A percentile compares a stretch with the other conserved stretches of the same genome.
These are phyloP conservation scores for Solanum sejunctum DNA, from an alignment of 257 asterid genomes.

Conservation along the genomic window DNA sequence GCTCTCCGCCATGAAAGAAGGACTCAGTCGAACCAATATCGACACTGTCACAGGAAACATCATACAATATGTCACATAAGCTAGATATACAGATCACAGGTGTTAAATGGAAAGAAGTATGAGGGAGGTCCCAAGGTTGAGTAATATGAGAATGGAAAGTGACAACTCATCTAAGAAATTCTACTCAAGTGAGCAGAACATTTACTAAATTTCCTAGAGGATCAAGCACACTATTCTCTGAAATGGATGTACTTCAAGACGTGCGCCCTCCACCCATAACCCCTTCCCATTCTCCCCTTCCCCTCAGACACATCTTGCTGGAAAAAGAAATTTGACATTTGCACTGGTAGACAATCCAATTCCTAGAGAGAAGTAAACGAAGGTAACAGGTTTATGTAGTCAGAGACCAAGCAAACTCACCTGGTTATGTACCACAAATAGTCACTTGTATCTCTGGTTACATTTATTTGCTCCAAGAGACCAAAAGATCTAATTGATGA, in stretches of 20 bases:
- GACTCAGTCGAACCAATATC: conserved; percentile 72
- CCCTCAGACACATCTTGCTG: background rate
- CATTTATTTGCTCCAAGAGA: conserved; percentile 86
- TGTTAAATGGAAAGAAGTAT: background rate
- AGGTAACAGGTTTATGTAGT: background rate
- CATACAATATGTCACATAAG: background rate
- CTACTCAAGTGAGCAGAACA: background rate
- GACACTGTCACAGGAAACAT: conserved; percentile 30
- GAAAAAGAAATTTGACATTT: background rate
- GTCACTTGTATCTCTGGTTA: conserved; percentile 82
- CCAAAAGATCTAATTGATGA: conserved; percentile 61
- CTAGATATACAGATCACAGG: background rate
- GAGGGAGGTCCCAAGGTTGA: background rate
- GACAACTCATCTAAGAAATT: background rate
- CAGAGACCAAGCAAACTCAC: conserved; percentile 25
- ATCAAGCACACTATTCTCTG: background rate
- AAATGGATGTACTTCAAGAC: background rate
- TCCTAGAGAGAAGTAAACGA: background rate
- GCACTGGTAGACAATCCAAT: background rate
- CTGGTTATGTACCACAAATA: conserved; percentile 82
- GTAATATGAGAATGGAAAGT: background rate
- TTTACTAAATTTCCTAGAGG: background rate
- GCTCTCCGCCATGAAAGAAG: conserved; percentile 61
- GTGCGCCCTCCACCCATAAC: background rate
- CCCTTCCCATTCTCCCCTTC: background rate